Base-by-base conservation (phyloP, 176 grass and related monocot genomes). In the Luzula sylvatica region DNA sequence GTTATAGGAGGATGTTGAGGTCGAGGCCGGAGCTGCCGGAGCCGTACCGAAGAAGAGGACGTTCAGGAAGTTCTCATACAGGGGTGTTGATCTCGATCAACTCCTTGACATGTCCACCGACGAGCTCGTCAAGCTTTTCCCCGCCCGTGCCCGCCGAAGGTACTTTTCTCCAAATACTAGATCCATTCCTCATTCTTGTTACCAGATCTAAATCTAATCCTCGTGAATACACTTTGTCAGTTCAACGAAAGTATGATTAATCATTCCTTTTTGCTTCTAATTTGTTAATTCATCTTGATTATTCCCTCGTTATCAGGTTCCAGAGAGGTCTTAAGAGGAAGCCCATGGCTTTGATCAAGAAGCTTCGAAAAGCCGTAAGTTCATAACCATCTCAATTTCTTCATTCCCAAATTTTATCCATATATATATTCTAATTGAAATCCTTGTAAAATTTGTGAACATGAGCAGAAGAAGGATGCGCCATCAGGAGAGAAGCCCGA, bases 81-180 rank as follows among this genome's bases (percentile, higher is more conserved):
- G 89, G n/a, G 89, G 89, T 40, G 83, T 95, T 42, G 89, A 95
- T 52, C 89, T 95, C 23, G 89, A 95, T 42, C 72, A 80, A 22
- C 89, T 95, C 52, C 89, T 95, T n/a, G 83, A 95, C 80, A 95
- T 88, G 89, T 83, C 83, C 56, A 80, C 66, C 5, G 88, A 95
- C 18, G 88, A 95, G 61, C 83, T 95, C 35, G 88, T 95, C 72
- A 66, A 78, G 56, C 83, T 95, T 14, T 95, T 95, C 66, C 83
- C 72, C 3, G 88, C 88, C 1, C 75, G 88, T 15, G 62, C 83
- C 20, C 83, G 83, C 15, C 79, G 88, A 65, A 95, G 88, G 88
- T 83, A 46, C 32, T 26, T 0, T 1, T 2, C 11, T 29, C 0
- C 2, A 3, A 1, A 0, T 11, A 19, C 19, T 24, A 25, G 7